These are phyloP conservation scores for Fusarium humuli DNA, from an alignment of 2,329 filamentous ascomycete genomes.

Conservation along the genomic window DNA sequence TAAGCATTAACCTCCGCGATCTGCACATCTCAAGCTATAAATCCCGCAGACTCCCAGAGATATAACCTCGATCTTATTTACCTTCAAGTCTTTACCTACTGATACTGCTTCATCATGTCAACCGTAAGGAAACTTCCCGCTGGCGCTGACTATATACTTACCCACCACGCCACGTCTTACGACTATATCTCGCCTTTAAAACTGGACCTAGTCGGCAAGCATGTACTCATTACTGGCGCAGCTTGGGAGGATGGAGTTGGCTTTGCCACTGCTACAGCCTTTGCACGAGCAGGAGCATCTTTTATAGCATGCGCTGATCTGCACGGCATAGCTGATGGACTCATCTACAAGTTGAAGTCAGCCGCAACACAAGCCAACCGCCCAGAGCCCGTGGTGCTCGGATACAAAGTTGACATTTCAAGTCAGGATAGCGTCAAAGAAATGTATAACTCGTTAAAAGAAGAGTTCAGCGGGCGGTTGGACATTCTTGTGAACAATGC, in stretches of 20 bases:
- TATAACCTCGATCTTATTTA: accelerated
- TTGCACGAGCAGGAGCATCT: background rate
- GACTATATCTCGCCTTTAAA: background rate
- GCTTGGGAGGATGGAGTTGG: background rate
- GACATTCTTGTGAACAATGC: background rate
- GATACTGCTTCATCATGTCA: background rate
- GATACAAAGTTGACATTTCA: background rate
- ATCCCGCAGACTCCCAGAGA: background rate
- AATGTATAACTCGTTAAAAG: background rate
- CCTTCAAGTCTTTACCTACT: background rate
- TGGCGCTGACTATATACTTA: background rate
- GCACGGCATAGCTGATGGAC: background rate
- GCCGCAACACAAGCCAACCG: background rate
- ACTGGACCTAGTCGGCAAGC: background rate
- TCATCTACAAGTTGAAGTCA: background rate
- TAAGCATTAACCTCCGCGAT: background rate
- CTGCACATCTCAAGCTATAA: background rate
- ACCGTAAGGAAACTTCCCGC: accelerated
- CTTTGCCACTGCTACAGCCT: background rate
- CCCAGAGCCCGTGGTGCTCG: background rate
- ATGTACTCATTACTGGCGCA: background rate
- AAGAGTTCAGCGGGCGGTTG: background rate
- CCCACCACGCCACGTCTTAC: background rate
- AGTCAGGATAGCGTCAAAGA: background rate
- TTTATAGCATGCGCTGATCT: background rate